Evolutionary conservation across 2,329 filamentous ascomycete species (phyloP).

Genomic region (Macrophomina pseudophaseolina): DNA sequence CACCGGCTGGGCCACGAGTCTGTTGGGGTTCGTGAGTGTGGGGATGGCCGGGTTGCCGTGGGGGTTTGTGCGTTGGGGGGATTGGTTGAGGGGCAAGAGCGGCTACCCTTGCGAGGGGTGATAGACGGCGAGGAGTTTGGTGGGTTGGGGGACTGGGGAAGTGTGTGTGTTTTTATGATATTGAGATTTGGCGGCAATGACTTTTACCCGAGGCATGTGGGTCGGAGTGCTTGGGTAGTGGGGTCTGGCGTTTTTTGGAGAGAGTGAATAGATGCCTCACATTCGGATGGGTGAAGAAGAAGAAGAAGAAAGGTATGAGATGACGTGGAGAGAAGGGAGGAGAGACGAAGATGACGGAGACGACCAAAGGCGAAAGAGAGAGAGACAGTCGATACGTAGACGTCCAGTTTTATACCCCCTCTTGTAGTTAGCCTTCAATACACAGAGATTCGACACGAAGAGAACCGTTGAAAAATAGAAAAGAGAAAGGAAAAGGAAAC

Average conservation of each 20-base stretch:
- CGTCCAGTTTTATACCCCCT: neutral
- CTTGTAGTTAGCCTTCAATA: neutral
- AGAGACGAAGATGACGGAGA: neutral
- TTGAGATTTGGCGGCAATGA: neutral
- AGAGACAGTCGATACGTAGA: neutral
- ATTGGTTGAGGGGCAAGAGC: constrained; percentile 1
- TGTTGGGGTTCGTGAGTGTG: constrained; percentile 48
- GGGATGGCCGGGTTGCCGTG: constrained; percentile 45
- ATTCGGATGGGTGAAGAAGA: too few species aligned
- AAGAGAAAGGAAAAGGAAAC: neutral
- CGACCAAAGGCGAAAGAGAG: neutral
- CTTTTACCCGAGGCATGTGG: constrained; percentile 7
- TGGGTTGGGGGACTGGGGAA: neutral
- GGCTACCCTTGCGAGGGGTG: constrained; percentile 24
- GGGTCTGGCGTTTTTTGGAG: neutral
- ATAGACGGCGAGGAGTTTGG: neutral
- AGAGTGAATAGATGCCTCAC: too few species aligned
- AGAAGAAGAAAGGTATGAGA: too few species aligned
- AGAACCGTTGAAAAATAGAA: neutral
- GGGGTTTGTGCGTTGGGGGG: constrained; percentile 27
- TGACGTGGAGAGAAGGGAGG: neutral
- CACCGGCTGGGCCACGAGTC: constrained; percentile 46
- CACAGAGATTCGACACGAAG: too few species aligned
- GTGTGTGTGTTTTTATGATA: neutral
- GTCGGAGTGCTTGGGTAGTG: neutral